A percentile compares a stretch with the other conserved stretches of the same genome.
These are phyloP conservation scores for Auriscalpium microsporum DNA, from an alignment of 768 basidiomycete genomes.

Conservation along the genomic window DNA sequence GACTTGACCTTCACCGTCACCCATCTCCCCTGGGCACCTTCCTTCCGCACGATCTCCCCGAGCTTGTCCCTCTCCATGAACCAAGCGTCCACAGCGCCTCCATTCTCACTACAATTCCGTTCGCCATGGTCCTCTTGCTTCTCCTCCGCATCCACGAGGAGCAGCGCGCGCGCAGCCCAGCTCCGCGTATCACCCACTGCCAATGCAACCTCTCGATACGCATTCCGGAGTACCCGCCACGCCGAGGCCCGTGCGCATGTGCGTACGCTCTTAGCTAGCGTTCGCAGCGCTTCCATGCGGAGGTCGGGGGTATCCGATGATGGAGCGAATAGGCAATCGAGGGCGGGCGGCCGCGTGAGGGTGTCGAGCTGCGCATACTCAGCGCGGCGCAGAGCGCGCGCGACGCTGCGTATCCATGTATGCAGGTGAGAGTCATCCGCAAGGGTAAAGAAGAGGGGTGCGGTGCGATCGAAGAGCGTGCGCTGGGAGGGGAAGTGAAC, in stretches of 20 bases:
- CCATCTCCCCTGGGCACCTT: slow-evolving; percentile 6
- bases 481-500: slow-evolving; percentile 58
- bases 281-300: slow-evolving; percentile 3
- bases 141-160: not conserved
- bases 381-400: slow-evolving; percentile 33
- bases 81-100: slow-evolving; percentile 3
- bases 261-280: slow-evolving; percentile 3
- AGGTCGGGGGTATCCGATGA: slow-evolving; percentile 5
- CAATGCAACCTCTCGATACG: slow-evolving; percentile 11
- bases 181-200: not conserved
- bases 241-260: slow-evolving; percentile 5
- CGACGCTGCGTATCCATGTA: slow-evolving; percentile 46
- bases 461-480: slow-evolving; percentile 37
- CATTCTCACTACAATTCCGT: not conserved
- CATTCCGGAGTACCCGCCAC: slow-evolving; percentile 9
- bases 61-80: slow-evolving; percentile 4
- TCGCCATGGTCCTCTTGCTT: not conserved
- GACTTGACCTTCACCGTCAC: slow-evolving; percentile 2
- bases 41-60: slow-evolving; percentile 12
- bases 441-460: slow-evolving; percentile 34
- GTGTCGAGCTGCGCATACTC: slow-evolving; percentile 3
- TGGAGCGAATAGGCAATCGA: not conserved
- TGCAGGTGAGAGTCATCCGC: slow-evolving; percentile 22
- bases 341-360: slow-evolving; percentile 1
- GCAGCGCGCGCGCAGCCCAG: slow-evolving; percentile 8